Conservation (phyloP, 805 yeast species). For the Nakazawaea anatomiae region DNA sequence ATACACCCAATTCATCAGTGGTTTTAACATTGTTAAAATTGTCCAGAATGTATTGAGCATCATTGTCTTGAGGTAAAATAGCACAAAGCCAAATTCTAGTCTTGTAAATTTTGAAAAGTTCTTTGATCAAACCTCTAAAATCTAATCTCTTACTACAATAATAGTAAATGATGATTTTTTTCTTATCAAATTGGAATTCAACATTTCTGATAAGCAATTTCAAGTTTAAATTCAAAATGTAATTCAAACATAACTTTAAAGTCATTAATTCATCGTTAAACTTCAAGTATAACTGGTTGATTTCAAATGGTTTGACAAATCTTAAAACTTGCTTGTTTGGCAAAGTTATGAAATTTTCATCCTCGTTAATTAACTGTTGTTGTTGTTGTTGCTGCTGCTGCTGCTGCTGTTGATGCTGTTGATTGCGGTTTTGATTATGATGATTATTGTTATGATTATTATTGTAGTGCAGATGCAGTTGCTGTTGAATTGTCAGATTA, state of each 20-base stretch:
- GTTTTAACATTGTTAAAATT: slow-evolving; percentile 18
- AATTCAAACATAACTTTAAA: slow-evolving; percentile 53
- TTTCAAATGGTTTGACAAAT: slow-evolving; percentile 71
- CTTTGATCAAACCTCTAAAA: slow-evolving; percentile 67
- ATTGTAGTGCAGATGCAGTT: slow-evolving; percentile 12
- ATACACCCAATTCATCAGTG: slow-evolving; percentile 26
- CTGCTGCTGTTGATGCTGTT: background rate
- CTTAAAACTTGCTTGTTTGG: slow-evolving; percentile 76
- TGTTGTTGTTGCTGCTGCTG: slow-evolving; percentile 11
- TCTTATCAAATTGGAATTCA: slow-evolving; percentile 78
- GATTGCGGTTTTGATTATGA: background rate
- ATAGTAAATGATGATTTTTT: slow-evolving; percentile 70
- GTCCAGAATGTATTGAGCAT: slow-evolving; percentile 22
- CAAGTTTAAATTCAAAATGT: slow-evolving; percentile 31
- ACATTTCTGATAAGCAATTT: slow-evolving; percentile 63
- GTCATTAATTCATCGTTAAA: slow-evolving; percentile 71
- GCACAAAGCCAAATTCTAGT: slow-evolving; percentile 85
- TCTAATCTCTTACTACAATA: slow-evolving; percentile 62
- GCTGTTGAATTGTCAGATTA: slow-evolving; percentile 17
- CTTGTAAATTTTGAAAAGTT: slow-evolving; percentile 67
- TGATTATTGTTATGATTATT: background rate
- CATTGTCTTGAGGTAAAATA: slow-evolving; percentile 36
- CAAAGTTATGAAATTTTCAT: slow-evolving; percentile 57
- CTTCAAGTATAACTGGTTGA: slow-evolving; percentile 54
- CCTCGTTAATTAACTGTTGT: slow-evolving; percentile 37